These are phyloP conservation scores for Euphorbia corollata DNA, from an alignment of 441 rosid species.

Conservation along the genomic window DNA sequence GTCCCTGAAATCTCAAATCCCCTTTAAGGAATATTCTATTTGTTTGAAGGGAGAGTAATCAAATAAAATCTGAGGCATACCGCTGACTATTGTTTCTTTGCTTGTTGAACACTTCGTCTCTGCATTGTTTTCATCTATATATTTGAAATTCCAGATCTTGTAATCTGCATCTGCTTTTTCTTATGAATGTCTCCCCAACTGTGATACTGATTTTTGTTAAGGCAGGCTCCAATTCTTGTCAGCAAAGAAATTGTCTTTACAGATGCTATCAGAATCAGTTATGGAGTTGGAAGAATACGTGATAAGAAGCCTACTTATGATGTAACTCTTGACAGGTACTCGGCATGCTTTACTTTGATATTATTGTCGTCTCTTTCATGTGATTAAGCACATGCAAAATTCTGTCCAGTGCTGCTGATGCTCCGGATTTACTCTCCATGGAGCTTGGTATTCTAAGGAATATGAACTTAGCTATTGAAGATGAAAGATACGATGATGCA, in stretches of 20 bases:
- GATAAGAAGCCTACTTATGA: slow-evolving; percentile 52
- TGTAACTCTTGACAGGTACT: slow-evolving; percentile 75
- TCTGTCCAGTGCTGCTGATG: slow-evolving; percentile 59
- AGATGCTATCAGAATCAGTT: slow-evolving; percentile 70
- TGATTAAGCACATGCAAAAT: slow-evolving; percentile 25
- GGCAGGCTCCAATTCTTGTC: slow-evolving; percentile 83
- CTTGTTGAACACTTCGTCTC: background rate
- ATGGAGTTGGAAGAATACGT: slow-evolving; percentile 47
- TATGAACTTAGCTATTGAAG: slow-evolving; percentile 66
- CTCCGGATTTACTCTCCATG: slow-evolving; percentile 58
- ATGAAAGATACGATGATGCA: slow-evolving; percentile 89
- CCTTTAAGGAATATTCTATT: too few species aligned
- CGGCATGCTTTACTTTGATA: background rate
- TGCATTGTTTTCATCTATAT: background rate
- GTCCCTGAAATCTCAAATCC: too few species aligned
- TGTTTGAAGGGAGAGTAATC: background rate
- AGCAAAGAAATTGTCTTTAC: slow-evolving; percentile 61
- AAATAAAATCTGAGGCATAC: background rate
- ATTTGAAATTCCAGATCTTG: background rate
- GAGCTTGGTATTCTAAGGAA: slow-evolving; percentile 64
- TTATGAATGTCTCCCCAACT: slow-evolving; percentile 7
- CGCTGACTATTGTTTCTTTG: too few species aligned
- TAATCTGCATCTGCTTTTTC: background rate
- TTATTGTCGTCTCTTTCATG: slow-evolving; percentile 16
- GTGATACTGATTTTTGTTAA: slow-evolving; percentile 9